These are phyloP conservation scores for Dactylellina parvicollis DNA, from an alignment of 2,329 filamentous ascomycete species.

Conservation along the genomic window DNA sequence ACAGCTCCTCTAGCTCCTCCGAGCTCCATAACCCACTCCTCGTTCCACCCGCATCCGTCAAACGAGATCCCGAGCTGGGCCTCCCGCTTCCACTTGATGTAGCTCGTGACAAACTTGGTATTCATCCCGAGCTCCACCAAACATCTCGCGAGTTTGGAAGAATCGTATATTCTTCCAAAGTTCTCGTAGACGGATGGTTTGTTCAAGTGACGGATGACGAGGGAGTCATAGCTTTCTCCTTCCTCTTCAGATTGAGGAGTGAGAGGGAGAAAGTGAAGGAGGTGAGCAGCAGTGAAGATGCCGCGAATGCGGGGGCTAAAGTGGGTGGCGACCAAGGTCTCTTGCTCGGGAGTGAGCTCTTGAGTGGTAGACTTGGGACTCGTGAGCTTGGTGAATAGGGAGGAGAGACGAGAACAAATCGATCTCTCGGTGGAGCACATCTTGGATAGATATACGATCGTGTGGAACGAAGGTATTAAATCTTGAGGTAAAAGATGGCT, in stretches of 20 bases:
- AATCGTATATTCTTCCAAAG: conserved; percentile 41
- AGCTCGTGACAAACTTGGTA: conserved; percentile 10
- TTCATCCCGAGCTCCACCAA: conserved; percentile 32
- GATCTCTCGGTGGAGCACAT: conserved; percentile 28
- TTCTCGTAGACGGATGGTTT: conserved; percentile 25
- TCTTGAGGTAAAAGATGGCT: not conserved
- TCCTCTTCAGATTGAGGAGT: not conserved
- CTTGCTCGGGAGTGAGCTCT: conserved; percentile 26
- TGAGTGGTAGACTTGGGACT: not conserved
- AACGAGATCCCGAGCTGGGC: conserved; percentile 6
- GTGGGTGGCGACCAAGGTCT: conserved; percentile 8
- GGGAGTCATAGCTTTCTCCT: conserved; percentile 9
- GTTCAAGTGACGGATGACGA: conserved; percentile 14
- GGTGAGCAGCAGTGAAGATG: conserved; percentile 23
- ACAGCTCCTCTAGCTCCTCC: conserved; percentile 40
- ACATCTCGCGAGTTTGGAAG: conserved; percentile 36
- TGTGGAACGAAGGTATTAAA: not conserved
- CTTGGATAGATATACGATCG: conserved; percentile 10
- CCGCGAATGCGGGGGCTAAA: conserved; percentile 18
- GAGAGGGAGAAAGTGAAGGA: conserved; percentile 12
- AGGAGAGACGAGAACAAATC: conserved; percentile 16
- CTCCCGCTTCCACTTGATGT: conserved; percentile 46
- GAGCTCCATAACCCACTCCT: conserved; percentile 43
- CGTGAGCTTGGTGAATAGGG: conserved; percentile 35
- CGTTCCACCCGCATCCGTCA: conserved; percentile 48